Conservation (phyloP, 2,329 filamentous ascomycete genomes). For the Diaporthe velutina region DNA sequence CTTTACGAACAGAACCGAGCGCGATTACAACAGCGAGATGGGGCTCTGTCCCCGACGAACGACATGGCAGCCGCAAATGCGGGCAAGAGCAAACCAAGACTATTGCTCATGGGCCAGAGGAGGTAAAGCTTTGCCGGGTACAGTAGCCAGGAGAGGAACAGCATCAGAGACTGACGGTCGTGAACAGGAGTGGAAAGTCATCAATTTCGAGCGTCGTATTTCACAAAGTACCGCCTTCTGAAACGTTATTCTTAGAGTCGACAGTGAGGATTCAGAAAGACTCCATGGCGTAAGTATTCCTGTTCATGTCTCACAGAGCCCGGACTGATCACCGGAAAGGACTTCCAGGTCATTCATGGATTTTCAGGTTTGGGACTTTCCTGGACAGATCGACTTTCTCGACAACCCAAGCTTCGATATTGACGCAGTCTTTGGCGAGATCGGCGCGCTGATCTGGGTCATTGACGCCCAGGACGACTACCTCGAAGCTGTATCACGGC, state of each 20-base stretch:
- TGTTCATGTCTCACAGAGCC: neutral
- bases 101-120: slow-evolving; percentile 95
- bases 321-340: slow-evolving; percentile 36
- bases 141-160: neutral
- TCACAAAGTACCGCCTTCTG: slow-evolving; percentile 95
- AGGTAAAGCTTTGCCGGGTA: slow-evolving; percentile 70
- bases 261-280: slow-evolving; percentile 96
- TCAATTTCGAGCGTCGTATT: slow-evolving; percentile 99
- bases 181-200: slow-evolving; percentile 89
- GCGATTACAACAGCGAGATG: slow-evolving; percentile 64
- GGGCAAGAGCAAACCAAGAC: slow-evolving; percentile 80
- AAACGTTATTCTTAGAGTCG: slow-evolving; percentile 95
- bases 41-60: slow-evolving; percentile 52
- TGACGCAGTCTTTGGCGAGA: slow-evolving; percentile 92
- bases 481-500: slow-evolving; percentile 86
- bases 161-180: slow-evolving; percentile 37
- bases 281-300: slow-evolving; percentile 83
- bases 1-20: slow-evolving; percentile 72
- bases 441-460: slow-evolving; percentile 97
- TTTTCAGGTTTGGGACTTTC: slow-evolving; percentile 98
- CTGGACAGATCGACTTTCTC: slow-evolving; percentile 90
- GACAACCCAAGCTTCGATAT: slow-evolving; percentile 91
- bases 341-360: slow-evolving; percentile 92
- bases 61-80: slow-evolving; percentile 60
- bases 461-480: slow-evolving; percentile 99